A percentile compares a stretch with the other conserved stretches of the same genome.
phyloP scores from a whole-genome alignment of 495 filamentous ascomycete species.

The Lasiosphaeris hirsuta region DNA sequence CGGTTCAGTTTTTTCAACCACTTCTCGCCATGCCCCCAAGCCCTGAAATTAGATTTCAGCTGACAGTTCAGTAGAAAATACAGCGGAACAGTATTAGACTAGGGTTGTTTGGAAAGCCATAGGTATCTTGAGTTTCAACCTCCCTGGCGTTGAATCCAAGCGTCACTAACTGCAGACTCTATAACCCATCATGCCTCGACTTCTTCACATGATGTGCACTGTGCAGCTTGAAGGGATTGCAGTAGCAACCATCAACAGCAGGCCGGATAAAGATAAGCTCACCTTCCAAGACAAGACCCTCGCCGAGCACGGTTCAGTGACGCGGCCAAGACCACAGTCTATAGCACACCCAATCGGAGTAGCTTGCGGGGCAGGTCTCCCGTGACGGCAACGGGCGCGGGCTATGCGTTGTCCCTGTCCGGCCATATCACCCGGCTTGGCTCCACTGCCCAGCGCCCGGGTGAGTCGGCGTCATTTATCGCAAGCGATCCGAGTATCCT shows the following conservation, averaged over 20 bases:
- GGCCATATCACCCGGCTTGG: conserved; percentile 7
- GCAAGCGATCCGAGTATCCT: background rate
- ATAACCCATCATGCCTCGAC: too few species aligned
- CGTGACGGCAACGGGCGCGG: background rate
- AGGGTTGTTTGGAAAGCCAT: too few species aligned
- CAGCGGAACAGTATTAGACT: too few species aligned
- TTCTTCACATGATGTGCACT: too few species aligned
- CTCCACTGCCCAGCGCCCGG: background rate
- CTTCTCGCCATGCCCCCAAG: too few species aligned
- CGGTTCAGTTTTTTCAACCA: too few species aligned
- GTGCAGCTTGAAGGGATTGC: background rate
- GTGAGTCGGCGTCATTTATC: background rate
- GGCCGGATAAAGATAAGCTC: background rate
- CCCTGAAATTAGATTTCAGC: too few species aligned
- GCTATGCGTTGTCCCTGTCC: background rate
- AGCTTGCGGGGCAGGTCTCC: background rate
- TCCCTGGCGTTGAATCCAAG: too few species aligned
- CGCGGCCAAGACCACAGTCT: background rate
- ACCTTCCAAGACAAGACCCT: background rate
- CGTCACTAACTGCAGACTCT: too few species aligned
- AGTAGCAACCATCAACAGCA: background rate
- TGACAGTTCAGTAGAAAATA: too few species aligned
- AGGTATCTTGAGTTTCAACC: too few species aligned
- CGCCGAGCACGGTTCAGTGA: background rate
- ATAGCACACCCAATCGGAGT: background rate